These are phyloP conservation scores for Glycine soja DNA, from an alignment of 306 rosid genomes.

Conservation along the genomic window DNA sequence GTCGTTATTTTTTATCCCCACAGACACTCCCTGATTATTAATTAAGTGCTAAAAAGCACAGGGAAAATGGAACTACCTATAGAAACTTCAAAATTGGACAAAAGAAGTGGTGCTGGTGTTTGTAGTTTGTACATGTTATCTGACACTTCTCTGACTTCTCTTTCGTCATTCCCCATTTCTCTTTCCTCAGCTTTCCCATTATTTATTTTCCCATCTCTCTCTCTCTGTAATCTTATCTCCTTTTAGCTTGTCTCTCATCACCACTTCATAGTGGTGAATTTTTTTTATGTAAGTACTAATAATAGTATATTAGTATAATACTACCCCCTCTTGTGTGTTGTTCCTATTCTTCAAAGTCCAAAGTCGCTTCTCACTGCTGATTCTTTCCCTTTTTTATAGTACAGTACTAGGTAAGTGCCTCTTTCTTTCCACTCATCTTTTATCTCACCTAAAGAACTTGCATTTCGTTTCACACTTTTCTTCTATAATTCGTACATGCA, in stretches of 20 bases:
- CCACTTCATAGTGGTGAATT: constrained; percentile 40
- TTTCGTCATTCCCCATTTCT: constrained; percentile 44
- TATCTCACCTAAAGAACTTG: constrained; percentile 2
- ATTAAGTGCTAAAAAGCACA: background rate
- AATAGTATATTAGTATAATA: background rate
- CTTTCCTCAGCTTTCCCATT: constrained; percentile 46
- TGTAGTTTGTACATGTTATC: constrained; percentile 34
- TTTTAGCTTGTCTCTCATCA: constrained; percentile 37
- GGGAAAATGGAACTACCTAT: background rate
- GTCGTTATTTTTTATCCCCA: constrained; percentile 30
- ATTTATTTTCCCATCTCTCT: constrained; percentile 40
- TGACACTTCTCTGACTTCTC: constrained; percentile 55
- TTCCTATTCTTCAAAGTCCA: constrained; percentile 35
- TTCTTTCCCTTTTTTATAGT: constrained; percentile 27
- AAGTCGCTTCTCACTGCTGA: constrained; percentile 41
- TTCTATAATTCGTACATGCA: constrained; percentile 30
- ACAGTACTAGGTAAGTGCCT: constrained; percentile 55
- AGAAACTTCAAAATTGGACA: constrained; percentile 50
- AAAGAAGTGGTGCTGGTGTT: constrained; percentile 52
- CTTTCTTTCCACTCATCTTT: constrained; percentile 46
- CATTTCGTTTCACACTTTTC: constrained; percentile 10
- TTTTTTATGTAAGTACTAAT: background rate
- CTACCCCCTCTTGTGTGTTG: constrained; percentile 22
- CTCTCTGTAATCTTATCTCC: constrained; percentile 52
- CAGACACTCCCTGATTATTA: background rate